phyloP scores from a whole-genome alignment of 768 basidiomycete species.

The Leccinum boreale region DNA sequence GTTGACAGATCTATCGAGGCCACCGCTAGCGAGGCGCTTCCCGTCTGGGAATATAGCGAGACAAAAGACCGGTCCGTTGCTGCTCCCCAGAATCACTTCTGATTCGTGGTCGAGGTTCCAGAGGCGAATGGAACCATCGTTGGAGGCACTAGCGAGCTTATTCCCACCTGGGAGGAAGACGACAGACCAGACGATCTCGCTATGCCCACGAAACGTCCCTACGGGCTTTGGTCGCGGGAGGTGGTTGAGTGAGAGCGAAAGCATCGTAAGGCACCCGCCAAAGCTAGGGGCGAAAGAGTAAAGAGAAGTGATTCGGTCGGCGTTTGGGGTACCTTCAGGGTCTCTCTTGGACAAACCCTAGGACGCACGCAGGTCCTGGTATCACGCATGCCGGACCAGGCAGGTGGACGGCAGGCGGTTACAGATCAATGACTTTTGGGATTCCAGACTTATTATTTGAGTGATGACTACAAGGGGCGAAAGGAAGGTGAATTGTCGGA shows the following conservation, averaged over 20 bases:
- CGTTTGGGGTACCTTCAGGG: slow-evolving; percentile 21
- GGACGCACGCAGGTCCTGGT: slow-evolving; percentile 29
- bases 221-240: slow-evolving; percentile 23
- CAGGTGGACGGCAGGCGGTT: slow-evolving; percentile 31
- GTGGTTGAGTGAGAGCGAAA: slow-evolving; percentile 31
- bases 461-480: slow-evolving; percentile 25
- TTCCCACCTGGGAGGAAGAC: slow-evolving; percentile 27
- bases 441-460: slow-evolving; percentile 29
- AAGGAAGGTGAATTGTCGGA: slow-evolving; percentile 21
- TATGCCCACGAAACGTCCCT: slow-evolving; percentile 22
- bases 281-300: slow-evolving; percentile 23
- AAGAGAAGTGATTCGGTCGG: slow-evolving; percentile 21
- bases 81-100: slow-evolving; percentile 23
- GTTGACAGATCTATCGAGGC: slow-evolving; percentile 30
- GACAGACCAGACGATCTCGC: slow-evolving; percentile 28
- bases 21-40: slow-evolving; percentile 27
- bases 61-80: slow-evolving; percentile 24
- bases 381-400: slow-evolving; percentile 29
- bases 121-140: slow-evolving; percentile 29
- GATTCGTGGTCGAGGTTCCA: slow-evolving; percentile 26
- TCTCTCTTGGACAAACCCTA: slow-evolving; percentile 28
- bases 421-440: slow-evolving; percentile 29
- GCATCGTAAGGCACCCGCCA: slow-evolving; percentile 23
- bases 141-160: slow-evolving; percentile 26
- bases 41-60: slow-evolving; percentile 27